Percentiles rank a stretch among this genome's conserved stretches.
Conservation (phyloP, 768 basidiomycete species). For the Boletus subcaerulescens region DNA sequence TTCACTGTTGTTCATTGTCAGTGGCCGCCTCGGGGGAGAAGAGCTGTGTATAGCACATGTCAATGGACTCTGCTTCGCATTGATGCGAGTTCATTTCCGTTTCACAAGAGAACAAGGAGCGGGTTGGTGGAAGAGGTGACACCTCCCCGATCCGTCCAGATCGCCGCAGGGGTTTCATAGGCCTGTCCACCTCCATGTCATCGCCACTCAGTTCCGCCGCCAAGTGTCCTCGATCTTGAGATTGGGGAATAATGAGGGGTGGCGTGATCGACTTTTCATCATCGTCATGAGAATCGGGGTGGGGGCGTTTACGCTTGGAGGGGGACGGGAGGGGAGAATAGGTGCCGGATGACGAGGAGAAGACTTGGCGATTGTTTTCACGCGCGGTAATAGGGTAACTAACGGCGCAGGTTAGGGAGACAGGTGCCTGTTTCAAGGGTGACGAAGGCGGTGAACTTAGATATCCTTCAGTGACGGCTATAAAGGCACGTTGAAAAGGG, state of each 20-base stretch:
- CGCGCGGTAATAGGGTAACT: slow-evolving; percentile 53
- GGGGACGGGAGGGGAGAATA: slow-evolving; percentile 32
- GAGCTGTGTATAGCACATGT: slow-evolving; percentile 20
- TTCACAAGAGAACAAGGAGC: slow-evolving; percentile 24
- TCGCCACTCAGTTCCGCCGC: slow-evolving; percentile 25
- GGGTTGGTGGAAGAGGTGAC: slow-evolving; percentile 24
- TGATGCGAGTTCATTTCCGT: slow-evolving; percentile 35
- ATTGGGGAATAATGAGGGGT: slow-evolving; percentile 16
- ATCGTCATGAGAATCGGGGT: slow-evolving; percentile 22
- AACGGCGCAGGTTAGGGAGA: slow-evolving; percentile 16
- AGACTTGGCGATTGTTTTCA: slow-evolving; percentile 52
- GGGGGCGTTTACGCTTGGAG: slow-evolving; percentile 35
- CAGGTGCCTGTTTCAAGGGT: slow-evolving; percentile 29
- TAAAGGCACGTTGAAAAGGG: slow-evolving; percentile 22
- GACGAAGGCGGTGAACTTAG: slow-evolving; percentile 39
- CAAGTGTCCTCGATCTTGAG: slow-evolving; percentile 22
- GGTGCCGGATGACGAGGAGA: slow-evolving; percentile 36
- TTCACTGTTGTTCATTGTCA: slow-evolving; percentile 26
- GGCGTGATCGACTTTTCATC: slow-evolving; percentile 17
- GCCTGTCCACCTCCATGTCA: slow-evolving; percentile 32
- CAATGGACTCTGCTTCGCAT: slow-evolving; percentile 16
- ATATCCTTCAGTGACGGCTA: slow-evolving; percentile 66
- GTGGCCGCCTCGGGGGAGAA: slow-evolving; percentile 15
- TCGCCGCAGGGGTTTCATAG: slow-evolving; percentile 36
- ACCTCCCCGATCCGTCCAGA: slow-evolving; percentile 29